Evolutionary conservation across 192 early-diverging fungal species (phyloP), one percentile per base, ranked within the genome.

Genomic region (Podila horticola): DNA sequence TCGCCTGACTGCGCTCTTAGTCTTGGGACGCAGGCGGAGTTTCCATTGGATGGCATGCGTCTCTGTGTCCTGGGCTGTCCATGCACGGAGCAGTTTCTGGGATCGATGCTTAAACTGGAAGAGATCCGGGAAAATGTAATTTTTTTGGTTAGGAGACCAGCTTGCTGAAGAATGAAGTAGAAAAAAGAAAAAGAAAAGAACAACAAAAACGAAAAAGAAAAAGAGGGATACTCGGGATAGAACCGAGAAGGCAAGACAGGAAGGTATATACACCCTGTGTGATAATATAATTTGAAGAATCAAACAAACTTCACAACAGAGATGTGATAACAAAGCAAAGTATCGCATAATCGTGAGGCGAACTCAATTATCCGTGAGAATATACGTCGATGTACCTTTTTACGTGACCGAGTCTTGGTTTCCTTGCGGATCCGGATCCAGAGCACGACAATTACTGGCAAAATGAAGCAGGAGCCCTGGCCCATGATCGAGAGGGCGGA

Each of bases 21-120:
- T 69, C 51, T 60, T 69, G n/a, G 62, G 55, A 4, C 77, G 77
- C 7, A 72, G 5, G 15, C 77, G n/a, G 17, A 81, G 24, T 48
- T 81, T 72, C 77, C 77, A 81, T 51, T 81, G 77, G 24, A 81
- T 81, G 19, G 77, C 77, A n/a, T 73, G 62, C 11, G 77, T 65
- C 29, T 31, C 48, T 31, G 30, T 50, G n/a, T 81, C 77, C 57
- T 73, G 61, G 0, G 51, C 50, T 33, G 77, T 81, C 77, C 77
- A 81, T 51, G 57, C 30, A 15, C 77, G 70, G 2, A 81, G 66
- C 17, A 81, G 62, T 41, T 73, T 81, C 57, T 73, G 71, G 13
- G 77, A 81, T 60, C 38, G n/a, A 1, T 49, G 55, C 48, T 81
- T 81, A 62, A 81, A 81, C 77, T 81, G 29, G 26, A 45, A 45